Evolutionary conservation across 1,284 basidiomycete genomes (phyloP), one percentile per base, ranked within the genome.

Genomic region (Ustilago nuda): DNA sequence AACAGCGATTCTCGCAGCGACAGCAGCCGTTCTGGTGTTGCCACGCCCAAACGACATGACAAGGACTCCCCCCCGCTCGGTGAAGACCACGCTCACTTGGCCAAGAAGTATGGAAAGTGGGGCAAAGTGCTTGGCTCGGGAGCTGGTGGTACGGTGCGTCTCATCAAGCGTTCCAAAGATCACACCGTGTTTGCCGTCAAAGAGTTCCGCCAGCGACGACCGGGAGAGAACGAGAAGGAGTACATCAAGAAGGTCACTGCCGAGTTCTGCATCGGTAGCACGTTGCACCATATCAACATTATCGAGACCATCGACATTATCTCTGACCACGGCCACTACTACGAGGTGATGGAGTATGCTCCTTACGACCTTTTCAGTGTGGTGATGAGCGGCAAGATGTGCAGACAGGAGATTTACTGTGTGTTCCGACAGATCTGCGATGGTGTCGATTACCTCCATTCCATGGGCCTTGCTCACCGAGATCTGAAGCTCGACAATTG

Each of bases 401-500:
- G 92, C 66, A 92, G 95, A 33, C 94, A 95, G 59, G 96, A 99
- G 87, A 96, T 98, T 73, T 98, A 98, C 88, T 99, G 97, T 85
- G 94, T 99, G 76, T 99, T 98, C 88, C 93, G 94, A 63, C 97
- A 99, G 87, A 98, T 99, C 77, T 93, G 96, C 86, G 93, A 95
- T 83, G 97, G 97, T 63, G 96, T 99, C 79, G 93, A 97, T 87
- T 99, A 99, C 86, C 91, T 99, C 62, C 97, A 99, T 87, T 92
- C 92, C 72, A 92, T 99, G 88, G 97, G 97, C 45, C 91, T 99
- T 37, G 97, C 97, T 2, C 97, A 99, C 85, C 93, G 97, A 45
- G 97, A 99, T 87, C 90, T 99, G 87, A 99, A 99, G 87, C 92
- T 99, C 76, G 97, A 99, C 88, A 99, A 99, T 87, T 99, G 97